phyloP scores from a whole-genome alignment of 176 grass and related monocot genomes.

The Musa troglodytarum region DNA sequence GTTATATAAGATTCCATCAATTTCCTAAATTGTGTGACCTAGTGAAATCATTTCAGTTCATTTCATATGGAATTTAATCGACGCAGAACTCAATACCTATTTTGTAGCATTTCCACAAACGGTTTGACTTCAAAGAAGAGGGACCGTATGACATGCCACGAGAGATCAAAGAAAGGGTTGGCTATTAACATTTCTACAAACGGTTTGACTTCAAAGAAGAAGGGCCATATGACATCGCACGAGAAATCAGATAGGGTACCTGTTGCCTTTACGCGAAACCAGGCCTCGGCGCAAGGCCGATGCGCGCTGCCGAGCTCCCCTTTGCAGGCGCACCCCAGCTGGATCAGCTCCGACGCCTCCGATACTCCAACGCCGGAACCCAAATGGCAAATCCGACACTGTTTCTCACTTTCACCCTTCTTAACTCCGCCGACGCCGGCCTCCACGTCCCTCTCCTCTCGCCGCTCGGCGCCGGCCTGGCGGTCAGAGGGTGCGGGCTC shows the following conservation, averaged over 20 bases:
- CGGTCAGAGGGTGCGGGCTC: neutral
- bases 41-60: too few relatives aligned
- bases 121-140: too few relatives aligned
- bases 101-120: too few relatives aligned
- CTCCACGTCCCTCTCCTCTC: neutral
- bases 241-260: neutral
- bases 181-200: too few relatives aligned
- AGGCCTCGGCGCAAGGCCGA: constrained; percentile 11
- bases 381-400: constrained; percentile 15
- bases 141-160: too few relatives aligned
- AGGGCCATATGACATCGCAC: neutral
- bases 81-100: too few relatives aligned
- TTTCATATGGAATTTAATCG: too few relatives aligned
- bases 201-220: neutral
- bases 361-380: neutral
- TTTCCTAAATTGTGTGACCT: too few relatives aligned
- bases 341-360: neutral
- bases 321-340: constrained; percentile 11
- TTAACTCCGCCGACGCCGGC: neutral
- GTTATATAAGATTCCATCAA: too few relatives aligned
- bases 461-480: neutral
- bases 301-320: constrained; percentile 12
- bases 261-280: constrained; percentile 17
- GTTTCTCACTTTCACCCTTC: neutral
- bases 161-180: too few relatives aligned